Base-by-base conservation (phyloP, 169 alveolate species). In the Plasmodium gallinaceum region DNA sequence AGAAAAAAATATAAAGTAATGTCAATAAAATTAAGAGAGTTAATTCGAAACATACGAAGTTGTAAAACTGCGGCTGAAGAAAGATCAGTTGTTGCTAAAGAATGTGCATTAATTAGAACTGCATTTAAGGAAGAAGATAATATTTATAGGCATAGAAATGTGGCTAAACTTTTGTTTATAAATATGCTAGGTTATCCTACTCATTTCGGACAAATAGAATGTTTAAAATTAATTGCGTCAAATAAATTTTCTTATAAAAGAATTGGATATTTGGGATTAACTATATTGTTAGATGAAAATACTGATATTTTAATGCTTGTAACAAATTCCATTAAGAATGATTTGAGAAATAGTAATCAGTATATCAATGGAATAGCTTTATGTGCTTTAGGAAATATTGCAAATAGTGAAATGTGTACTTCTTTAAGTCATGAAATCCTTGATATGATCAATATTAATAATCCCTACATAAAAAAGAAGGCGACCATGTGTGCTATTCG, bases 41-140 rank as follows among this genome's bases (percentile, higher is more conserved):
- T 99, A 92, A 98, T 99, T 66, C 98, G 99, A 90, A 95, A 95
- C 89, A 97, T 98, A 65, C 96, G 99, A 85, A 97, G 98, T 57
- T 98, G 99, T 95, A 98, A 98, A 95, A 98, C 99, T 2, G 98
- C 99, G 14, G 99, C 99, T 8, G 99, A 99, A 88, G 99, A 99
- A 87, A 92, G 99, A 75, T 98, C 99, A 22, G 98, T 98, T 45
- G 96, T 99, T 9, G 97, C 99, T n/a, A 96, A 97, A 75, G 99
- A 99, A 92, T 97, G 99, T 78, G 99, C 99, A 0, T 95, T 95
- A 71, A 99, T 99, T 45, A 94, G 99, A 24, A 98, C 99, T 65
- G 97, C 99, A 5, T 97, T 98, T 93, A 97, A 96, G 85, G 98
- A 96, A 52, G 98, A 95, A 60, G 95, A 94, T 74, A 69, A 88